Base-by-base conservation (phyloP, 2,329 filamentous ascomycete genomes). In the Aspergillus thermomutatus region DNA sequence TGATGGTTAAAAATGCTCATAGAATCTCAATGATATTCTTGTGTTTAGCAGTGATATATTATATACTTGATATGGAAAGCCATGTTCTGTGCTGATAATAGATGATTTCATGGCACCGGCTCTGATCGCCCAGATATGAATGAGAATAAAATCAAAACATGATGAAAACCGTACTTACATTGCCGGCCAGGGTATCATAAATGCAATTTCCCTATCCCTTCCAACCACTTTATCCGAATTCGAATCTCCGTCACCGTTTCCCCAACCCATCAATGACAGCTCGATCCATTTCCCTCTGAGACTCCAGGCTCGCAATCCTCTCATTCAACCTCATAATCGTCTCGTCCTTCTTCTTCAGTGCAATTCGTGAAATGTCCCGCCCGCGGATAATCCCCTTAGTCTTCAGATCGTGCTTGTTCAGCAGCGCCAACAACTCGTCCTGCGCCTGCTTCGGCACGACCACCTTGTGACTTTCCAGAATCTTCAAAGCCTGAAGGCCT, bases 241-340 rank as follows among this genome's bases (percentile, higher is more conserved):
- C 52, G 23, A 64, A 17, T 37, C 14, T 17, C 2, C 2, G 5
- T 60, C 43, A 65, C 55, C 28, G 67, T 61, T 62, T 66, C 49
- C 70, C 75, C 64, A 77, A 61, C 54, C 72, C 70, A 55, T 68
- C 67, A 53, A 80, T 75, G 14, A 80, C 68, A 27, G 72, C 75
- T 58, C 75, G 79, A 66, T 82, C 80, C 55, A 82, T 77, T 66
- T 85, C 81, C 45, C 77, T 70, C 67, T 86, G 82, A 14, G 79
- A 78, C 66, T 86, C 81, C 37, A 88, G 69, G 11, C 74, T 75
- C 4, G 71, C 73, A 80, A 95, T 78, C 64, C 87, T 76, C 68
- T 89, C 77, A 77, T 87, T 82, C 74, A 96, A 74, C 72, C 89
- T 78, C 71, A 80, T 73, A 70, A 88, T 77, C 75, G 86, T 76